These are phyloP conservation scores for Microdochium nivale DNA, from an alignment of 2,329 filamentous ascomycete species.

Conservation along the genomic window DNA sequence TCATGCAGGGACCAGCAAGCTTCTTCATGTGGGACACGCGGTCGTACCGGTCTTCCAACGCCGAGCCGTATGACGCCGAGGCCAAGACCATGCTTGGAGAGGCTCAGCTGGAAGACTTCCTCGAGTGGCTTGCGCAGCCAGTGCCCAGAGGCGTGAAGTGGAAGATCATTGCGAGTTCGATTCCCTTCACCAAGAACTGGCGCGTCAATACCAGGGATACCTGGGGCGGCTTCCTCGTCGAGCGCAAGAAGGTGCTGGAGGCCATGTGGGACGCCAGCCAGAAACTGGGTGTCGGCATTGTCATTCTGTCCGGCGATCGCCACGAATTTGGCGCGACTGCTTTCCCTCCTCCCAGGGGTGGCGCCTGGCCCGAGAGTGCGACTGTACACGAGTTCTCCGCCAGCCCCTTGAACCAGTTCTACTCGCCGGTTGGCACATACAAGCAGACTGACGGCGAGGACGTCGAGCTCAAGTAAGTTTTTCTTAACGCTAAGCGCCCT, in stretches of 20 bases:
- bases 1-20: constrained; percentile 79
- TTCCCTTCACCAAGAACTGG: constrained; percentile 98
- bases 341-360: constrained; percentile 53
- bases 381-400: constrained; percentile 86
- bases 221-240: constrained; percentile 84
- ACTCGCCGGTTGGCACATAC: constrained; percentile 78
- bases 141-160: constrained; percentile 74
- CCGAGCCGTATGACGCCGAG: constrained; percentile 46
- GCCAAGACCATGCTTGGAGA: constrained; percentile 82
- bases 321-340: constrained; percentile 93
- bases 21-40: constrained; percentile 95
- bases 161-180: constrained; percentile 86
- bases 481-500: not conserved
- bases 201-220: constrained; percentile 80
- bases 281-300: constrained; percentile 63
- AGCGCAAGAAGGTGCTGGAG: constrained; percentile 72
- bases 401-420: constrained; percentile 90
- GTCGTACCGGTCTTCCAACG: constrained; percentile 68
- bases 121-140: constrained; percentile 65
- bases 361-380: constrained; percentile 53
- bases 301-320: constrained; percentile 84
- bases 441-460: constrained; percentile 73
- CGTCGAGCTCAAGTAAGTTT: constrained; percentile 71
- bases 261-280: constrained; percentile 86
- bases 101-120: constrained; percentile 69